These are phyloP conservation scores for Ustilaginoidea virens DNA, from an alignment of 2,329 filamentous ascomycete species.

Conservation along the genomic window DNA sequence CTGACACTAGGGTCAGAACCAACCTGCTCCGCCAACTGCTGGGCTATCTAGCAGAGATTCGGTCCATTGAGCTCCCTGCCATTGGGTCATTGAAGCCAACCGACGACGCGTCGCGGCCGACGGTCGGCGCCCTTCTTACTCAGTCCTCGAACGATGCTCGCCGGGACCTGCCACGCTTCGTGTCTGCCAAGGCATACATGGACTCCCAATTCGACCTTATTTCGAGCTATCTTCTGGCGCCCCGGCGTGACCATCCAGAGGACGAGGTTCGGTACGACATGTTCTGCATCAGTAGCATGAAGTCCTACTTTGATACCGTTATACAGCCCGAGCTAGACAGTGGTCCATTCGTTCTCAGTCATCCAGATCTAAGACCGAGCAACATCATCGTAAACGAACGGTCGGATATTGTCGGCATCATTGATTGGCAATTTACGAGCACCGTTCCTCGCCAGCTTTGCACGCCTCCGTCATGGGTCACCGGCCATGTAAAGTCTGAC, in stretches of 20 bases:
- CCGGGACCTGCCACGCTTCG: constrained; percentile 2
- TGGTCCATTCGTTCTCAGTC: constrained; percentile 7
- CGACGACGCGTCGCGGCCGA: constrained; percentile 1
- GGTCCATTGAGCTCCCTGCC: constrained; percentile 1
- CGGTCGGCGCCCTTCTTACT: constrained; percentile 1
- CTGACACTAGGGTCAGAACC: constrained; percentile 4
- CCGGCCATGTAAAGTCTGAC: too few relatives aligned
- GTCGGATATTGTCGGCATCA: constrained; percentile 9
- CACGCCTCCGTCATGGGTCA: constrained; percentile 9
- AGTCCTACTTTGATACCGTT: constrained; percentile 1
- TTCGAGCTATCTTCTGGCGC: constrained; percentile 3
- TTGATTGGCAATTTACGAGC: constrained; percentile 12
- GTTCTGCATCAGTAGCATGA: constrained; percentile 2
- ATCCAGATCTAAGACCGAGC: constrained; percentile 7
- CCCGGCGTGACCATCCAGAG: constrained; percentile 5
- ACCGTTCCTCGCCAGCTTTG: constrained; percentile 7
- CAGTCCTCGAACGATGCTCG: constrained; percentile 3
- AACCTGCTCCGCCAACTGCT: constrained; percentile 11
- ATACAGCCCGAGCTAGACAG: neutral
- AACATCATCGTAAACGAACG: constrained; percentile 12
- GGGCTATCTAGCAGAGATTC: neutral
- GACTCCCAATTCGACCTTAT: constrained; percentile 3
- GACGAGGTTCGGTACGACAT: constrained; percentile 3
- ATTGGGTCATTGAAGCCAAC: constrained; percentile 1
- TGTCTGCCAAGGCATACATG: constrained; percentile 2